A percentile compares a stretch with the other conserved stretches of the same genome.
phyloP scores from a whole-genome alignment of 305 asterid species.

The Salvia sclarea region DNA sequence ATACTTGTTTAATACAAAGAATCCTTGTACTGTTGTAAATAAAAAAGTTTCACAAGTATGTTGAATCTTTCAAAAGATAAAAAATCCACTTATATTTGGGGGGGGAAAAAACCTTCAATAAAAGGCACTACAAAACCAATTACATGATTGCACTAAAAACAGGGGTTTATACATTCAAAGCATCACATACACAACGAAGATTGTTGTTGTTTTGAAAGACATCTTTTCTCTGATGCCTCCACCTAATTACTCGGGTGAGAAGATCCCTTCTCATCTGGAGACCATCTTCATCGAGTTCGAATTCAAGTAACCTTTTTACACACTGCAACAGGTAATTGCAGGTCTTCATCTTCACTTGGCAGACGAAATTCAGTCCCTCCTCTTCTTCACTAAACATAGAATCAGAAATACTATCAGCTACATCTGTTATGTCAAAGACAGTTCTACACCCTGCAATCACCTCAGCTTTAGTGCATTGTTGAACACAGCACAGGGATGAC shows the following conservation, averaged over 20 bases:
- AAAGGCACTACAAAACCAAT: too few species aligned
- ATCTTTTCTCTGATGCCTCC: conserved; percentile 62
- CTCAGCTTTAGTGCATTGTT: conserved; percentile 48
- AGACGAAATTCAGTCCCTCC: conserved; percentile 43
- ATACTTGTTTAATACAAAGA: conserved; percentile 10
- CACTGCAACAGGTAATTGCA: conserved; percentile 58
- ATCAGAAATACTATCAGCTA: conserved; percentile 42
- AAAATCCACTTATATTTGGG: too few species aligned
- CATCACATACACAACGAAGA: conserved; percentile 43
- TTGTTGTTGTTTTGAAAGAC: conserved; percentile 46
- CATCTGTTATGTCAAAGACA: conserved; percentile 62
- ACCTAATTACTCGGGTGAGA: conserved; percentile 45
- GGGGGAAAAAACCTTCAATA: too few species aligned
- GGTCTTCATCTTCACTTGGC: conserved; percentile 52
- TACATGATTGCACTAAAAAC: background rate
- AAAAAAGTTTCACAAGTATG: background rate
- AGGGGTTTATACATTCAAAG: conserved; percentile 40
- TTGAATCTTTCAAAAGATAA: background rate
- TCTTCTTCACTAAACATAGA: conserved; percentile 62
- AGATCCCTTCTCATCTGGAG: conserved; percentile 52
- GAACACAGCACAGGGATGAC: conserved; percentile 36
- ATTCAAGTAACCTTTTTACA: conserved; percentile 53
- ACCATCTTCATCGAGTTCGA: conserved; percentile 37
- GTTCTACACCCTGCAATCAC: conserved; percentile 62
- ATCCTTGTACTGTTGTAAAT: conserved; percentile 17